A percentile compares a stretch with the other conserved stretches of the same genome.
Evolutionary conservation across 164 flowering plant genomes (phyloP).

Genomic region (Umbellularia californica): DNA sequence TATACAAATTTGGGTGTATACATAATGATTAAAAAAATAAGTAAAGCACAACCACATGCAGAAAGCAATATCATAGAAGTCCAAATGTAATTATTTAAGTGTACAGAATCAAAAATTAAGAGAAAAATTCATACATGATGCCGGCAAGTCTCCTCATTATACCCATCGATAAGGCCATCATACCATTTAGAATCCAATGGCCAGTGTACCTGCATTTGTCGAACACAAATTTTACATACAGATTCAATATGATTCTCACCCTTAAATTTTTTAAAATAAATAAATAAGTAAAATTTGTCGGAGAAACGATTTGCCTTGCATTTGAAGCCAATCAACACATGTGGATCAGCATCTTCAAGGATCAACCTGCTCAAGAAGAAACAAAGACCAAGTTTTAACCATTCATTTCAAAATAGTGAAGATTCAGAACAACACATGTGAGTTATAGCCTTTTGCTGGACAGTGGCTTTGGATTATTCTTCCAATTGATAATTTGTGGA

Average conservation of each 20-base stretch:
- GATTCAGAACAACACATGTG: too few relatives aligned
- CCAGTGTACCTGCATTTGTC: conserved; percentile 74
- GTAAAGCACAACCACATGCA: not conserved
- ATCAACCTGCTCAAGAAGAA: conserved; percentile 46
- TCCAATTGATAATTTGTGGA: too few relatives aligned
- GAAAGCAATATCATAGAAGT: conserved; percentile 4
- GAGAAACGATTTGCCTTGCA: conserved; percentile 65
- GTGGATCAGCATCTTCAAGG: conserved; percentile 60
- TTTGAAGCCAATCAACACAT: conserved; percentile 48
- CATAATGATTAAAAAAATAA: not conserved
- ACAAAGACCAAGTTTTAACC: not conserved
- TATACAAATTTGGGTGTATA: not conserved
- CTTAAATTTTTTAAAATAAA: not conserved
- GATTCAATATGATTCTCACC: not conserved
- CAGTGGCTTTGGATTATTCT: too few relatives aligned
- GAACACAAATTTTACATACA: conserved; percentile 1
- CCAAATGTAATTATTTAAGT: not conserved
- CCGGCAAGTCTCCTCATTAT: conserved; percentile 38
- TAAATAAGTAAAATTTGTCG: not conserved
- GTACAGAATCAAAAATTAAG: not conserved
- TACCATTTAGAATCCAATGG: conserved; percentile 87
- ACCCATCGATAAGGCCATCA: conserved; percentile 47
- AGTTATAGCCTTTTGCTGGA: too few relatives aligned
- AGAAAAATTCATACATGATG: conserved; percentile 48
- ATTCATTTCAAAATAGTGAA: not conserved